Evolutionary conservation across 352 stramenopile genomes (phyloP).

Genomic region (Pythium chondricola): DNA sequence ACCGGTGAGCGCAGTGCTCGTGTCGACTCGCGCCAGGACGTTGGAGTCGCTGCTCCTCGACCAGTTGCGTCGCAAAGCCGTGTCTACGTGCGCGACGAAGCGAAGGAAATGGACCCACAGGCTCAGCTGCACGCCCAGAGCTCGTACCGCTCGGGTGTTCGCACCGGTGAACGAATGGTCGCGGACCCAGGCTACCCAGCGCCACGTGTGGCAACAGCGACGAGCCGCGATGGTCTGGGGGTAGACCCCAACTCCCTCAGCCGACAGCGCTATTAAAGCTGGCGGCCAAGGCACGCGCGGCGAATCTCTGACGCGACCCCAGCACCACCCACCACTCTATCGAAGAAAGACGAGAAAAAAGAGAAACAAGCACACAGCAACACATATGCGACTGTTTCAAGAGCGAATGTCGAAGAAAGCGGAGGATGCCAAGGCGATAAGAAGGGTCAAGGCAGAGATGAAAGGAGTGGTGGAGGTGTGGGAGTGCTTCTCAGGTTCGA

Average conservation of each 20-base stretch:
- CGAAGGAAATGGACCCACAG: constrained; percentile 37
- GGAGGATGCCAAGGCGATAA: constrained; percentile 24
- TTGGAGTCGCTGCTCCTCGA: constrained; percentile 29
- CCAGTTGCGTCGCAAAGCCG: constrained; percentile 51
- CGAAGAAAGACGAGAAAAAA: constrained; percentile 6
- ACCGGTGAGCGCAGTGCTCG: constrained; percentile 54
- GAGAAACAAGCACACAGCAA: constrained; percentile 1
- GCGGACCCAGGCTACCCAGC: constrained; percentile 48
- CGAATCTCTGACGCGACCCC: neutral
- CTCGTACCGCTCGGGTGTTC: constrained; percentile 41
- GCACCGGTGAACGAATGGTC: constrained; percentile 45
- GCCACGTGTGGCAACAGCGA: constrained; percentile 51
- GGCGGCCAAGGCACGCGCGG: neutral
- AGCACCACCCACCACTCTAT: neutral
- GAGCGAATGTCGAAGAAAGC: constrained; percentile 30
- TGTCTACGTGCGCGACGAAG: constrained; percentile 61
- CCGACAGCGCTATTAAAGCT: constrained; percentile 69
- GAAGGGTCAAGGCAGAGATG: constrained; percentile 12
- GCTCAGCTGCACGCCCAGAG: constrained; percentile 6
- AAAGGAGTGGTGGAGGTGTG: neutral
- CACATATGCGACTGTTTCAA: constrained; percentile 2
- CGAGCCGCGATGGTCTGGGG: constrained; percentile 47
- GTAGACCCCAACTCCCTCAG: constrained; percentile 63
- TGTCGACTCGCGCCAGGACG: constrained; percentile 48
- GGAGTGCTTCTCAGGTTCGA: too few relatives aligned